phyloP scores from a whole-genome alignment of 495 filamentous ascomycete genomes.

The Darksidea phi region DNA sequence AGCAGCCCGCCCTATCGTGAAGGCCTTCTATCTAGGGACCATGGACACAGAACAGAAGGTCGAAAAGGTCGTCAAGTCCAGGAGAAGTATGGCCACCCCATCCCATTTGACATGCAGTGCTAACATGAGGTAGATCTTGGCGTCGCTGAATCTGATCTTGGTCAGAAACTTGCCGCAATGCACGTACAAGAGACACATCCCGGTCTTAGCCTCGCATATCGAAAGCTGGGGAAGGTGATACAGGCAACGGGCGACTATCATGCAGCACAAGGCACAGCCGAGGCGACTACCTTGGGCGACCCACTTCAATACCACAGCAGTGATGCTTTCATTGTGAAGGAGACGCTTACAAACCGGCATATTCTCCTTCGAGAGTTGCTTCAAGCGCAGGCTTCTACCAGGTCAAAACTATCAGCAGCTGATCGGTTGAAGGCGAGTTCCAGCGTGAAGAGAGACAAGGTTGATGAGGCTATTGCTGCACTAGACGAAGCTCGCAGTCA shows the following conservation, averaged over 20 bases:
- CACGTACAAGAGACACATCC: constrained; percentile 84
- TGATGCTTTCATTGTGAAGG: constrained; percentile 97
- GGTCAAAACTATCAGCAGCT: constrained; percentile 75
- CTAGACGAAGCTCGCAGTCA: constrained; percentile 80
- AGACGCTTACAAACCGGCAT: constrained; percentile 96
- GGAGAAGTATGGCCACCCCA: constrained; percentile 65
- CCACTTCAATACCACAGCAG: constrained; percentile 92
- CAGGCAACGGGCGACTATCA: constrained; percentile 93
- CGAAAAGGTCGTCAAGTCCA: constrained; percentile 86
- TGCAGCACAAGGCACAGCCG: constrained; percentile 94
- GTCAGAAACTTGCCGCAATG: constrained; percentile 81
- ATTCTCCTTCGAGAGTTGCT: constrained; percentile 94
- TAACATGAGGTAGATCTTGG: constrained; percentile 65
- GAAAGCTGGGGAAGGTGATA: constrained; percentile 89
- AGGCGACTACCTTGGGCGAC: constrained; percentile 92
- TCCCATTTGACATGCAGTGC: neutral
- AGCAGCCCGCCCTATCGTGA: constrained; percentile 83
- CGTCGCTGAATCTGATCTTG: constrained; percentile 89
- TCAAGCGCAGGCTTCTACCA: constrained; percentile 77
- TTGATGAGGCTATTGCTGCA: constrained; percentile 88
- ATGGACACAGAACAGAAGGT: constrained; percentile 97
- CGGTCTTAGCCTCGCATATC: constrained; percentile 84
- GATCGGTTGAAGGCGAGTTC: constrained; percentile 83
- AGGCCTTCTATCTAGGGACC: constrained; percentile 90
- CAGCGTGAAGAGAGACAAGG: constrained; percentile 85